Evolutionary conservation across 2,329 filamentous ascomycete species (phyloP), one percentile per base, ranked within the genome.

Genomic region (Fusarium ambrosium): DNA sequence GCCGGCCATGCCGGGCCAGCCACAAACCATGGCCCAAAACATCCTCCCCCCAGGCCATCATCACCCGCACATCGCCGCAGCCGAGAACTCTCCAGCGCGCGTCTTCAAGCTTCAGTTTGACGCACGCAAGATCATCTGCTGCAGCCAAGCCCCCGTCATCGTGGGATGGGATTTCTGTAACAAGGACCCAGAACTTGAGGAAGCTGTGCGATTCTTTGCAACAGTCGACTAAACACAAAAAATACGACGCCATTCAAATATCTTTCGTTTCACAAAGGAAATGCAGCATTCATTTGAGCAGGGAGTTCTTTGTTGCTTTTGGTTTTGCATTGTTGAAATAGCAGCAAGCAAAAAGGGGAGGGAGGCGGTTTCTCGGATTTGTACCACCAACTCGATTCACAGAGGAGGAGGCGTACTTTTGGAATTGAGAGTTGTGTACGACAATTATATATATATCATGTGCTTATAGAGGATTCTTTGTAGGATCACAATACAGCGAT

Each of bases 51-150:
- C 36, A 1, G 64, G 69, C 4, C 74, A 75, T 14, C 79, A 85
- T 45, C 86, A 89, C 64, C 86, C 85, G 4, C 87, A 88, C 70
- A 86, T 88, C 11, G 79, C 81, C 1, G 81, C 83, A 41, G 80
- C 84, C 9, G 88, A 90, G 71, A 83, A 85, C 36, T 86, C 85
- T 64, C 85, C 87, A 13, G 86, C 87, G 9, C 85, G 97, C 27
- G 94, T 99, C 4, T 99, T 98, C 87, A 99, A 99, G 84, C 87
- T 98, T 39, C 97, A 99, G 82, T 99, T 98, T 77, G 97, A 99
- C 81, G 94, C 95, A 1, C 90, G 95, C 24, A 92, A 95, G 78
- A 97, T 99, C 76, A 93, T 99, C 64, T 98, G 95, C 85, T 98
- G 96, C 81, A 97, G 94, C 74, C 95, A 98, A 82, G 95, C 97